These are phyloP conservation scores for Sphagnum fallax DNA, from an alignment of 228 moss, liverwort and hornwort genomes.

Conservation along the genomic window DNA sequence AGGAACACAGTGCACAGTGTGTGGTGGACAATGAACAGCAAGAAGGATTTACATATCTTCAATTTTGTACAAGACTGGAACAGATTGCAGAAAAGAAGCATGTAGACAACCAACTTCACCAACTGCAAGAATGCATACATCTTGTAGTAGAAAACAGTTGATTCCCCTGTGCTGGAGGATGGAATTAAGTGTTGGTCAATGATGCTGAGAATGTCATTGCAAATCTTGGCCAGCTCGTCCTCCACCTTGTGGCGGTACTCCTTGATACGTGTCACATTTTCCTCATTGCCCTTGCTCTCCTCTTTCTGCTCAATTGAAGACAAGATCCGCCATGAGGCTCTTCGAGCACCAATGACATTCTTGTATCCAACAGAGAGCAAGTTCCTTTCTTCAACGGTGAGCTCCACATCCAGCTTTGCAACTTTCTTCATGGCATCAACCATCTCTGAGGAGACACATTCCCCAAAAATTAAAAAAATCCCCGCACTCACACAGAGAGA, in stretches of 20 bases:
- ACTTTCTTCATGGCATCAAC: slow-evolving; percentile 42
- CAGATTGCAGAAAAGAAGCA: too few relatives aligned
- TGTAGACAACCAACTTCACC: too few relatives aligned
- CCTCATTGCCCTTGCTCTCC: slow-evolving; percentile 59
- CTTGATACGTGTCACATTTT: slow-evolving; percentile 64
- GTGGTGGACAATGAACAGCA: too few relatives aligned
- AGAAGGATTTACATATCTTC: too few relatives aligned
- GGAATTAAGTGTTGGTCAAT: slow-evolving; percentile 59
- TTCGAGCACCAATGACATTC: slow-evolving; percentile 49
- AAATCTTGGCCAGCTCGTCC: slow-evolving; percentile 53
- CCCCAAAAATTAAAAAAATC: too few relatives aligned
- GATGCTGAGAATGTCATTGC: slow-evolving; percentile 42
- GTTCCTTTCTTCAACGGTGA: slow-evolving; percentile 49
- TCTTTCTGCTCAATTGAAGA: slow-evolving; percentile 13
- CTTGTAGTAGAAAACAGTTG: slow-evolving; percentile 58
- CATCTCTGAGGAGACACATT: slow-evolving; percentile 23
- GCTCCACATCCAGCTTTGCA: slow-evolving; percentile 49
- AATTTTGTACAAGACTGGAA: too few relatives aligned
- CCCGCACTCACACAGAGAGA: too few relatives aligned
- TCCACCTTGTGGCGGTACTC: slow-evolving; percentile 27
- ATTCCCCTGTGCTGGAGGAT: slow-evolving; percentile 54
- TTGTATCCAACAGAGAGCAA: slow-evolving; percentile 50
- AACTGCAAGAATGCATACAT: slow-evolving; percentile 21
- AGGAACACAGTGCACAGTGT: too few relatives aligned
- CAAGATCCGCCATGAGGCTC: slow-evolving; percentile 61